phyloP scores from a whole-genome alignment of 495 filamentous ascomycete species.

The Trichoderma reesei region DNA sequence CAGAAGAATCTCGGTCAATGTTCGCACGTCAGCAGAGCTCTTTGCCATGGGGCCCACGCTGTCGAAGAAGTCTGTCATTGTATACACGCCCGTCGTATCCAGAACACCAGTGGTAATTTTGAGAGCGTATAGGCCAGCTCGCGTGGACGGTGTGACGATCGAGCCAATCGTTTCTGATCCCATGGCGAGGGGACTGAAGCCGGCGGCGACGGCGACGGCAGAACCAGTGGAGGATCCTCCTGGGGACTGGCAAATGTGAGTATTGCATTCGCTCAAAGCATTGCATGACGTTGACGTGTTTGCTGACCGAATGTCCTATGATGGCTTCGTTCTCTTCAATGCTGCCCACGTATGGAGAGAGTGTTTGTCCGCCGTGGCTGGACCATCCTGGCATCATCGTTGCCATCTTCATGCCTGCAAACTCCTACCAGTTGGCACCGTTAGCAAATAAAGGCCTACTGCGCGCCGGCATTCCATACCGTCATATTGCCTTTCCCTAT shows the following conservation, averaged over 20 bases:
- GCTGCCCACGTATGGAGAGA: conserved; percentile 34
- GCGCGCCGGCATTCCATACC: not conserved
- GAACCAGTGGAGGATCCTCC: conserved; percentile 41
- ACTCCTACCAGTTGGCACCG: conserved; percentile 11
- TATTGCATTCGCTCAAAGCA: not conserved
- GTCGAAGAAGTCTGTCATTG: conserved; percentile 21
- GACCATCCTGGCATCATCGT: conserved; percentile 33
- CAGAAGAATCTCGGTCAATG: conserved; percentile 18
- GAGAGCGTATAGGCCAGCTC: conserved; percentile 32
- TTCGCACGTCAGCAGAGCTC: conserved; percentile 18
- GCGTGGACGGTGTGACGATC: conserved; percentile 29
- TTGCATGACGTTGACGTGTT: not conserved
- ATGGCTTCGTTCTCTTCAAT: conserved; percentile 20
- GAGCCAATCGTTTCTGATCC: conserved; percentile 42
- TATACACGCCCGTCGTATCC: conserved; percentile 13
- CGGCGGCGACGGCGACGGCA: conserved; percentile 36
- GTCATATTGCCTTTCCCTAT: conserved; percentile 39
- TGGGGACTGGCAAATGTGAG: conserved; percentile 22
- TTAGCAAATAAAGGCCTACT: not conserved
- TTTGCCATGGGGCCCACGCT: conserved; percentile 29
- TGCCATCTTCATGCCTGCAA: conserved; percentile 23
- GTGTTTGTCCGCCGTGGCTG: conserved; percentile 32
- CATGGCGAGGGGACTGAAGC: conserved; percentile 33
- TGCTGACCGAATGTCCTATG: conserved; percentile 22
- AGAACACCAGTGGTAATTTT: conserved; percentile 15